These are phyloP conservation scores for Amanita molliuscula DNA, from an alignment of 768 basidiomycete species.

Conservation along the genomic window DNA sequence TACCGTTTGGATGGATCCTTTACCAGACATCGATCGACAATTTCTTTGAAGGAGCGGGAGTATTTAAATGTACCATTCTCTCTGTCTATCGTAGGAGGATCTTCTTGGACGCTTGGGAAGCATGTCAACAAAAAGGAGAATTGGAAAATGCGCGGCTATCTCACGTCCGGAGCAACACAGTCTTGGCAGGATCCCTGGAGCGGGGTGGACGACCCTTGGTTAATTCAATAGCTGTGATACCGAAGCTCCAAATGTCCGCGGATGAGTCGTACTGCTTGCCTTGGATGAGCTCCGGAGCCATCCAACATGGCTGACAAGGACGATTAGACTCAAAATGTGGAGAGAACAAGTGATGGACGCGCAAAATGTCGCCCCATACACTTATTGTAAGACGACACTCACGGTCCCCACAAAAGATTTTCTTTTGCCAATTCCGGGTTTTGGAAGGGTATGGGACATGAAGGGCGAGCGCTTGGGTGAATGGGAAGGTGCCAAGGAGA, in stretches of 20 bases:
- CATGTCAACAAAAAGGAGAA: not conserved
- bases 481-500: conserved; percentile 9
- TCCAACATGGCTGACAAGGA: conserved; percentile 71
- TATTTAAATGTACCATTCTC: conserved; percentile 65
- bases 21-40: conserved; percentile 70
- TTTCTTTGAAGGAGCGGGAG: conserved; percentile 72
- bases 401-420: conserved; percentile 92
- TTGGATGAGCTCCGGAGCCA: conserved; percentile 91
- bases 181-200: conserved; percentile 62
- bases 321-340: not conserved
- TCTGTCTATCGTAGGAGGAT: conserved; percentile 67
- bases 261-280: conserved; percentile 76
- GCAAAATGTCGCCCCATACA: not conserved
- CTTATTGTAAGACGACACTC: conserved; percentile 13
- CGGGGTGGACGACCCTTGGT: conserved; percentile 83
- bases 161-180: conserved; percentile 68
- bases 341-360: not conserved
- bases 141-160: conserved; percentile 6
- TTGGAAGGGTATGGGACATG: conserved; percentile 12
- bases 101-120: conserved; percentile 53
- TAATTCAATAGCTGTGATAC: conserved; percentile 89
- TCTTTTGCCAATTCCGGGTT: conserved; percentile 59
- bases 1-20: conserved; percentile 80
- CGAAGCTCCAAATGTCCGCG: conserved; percentile 95
- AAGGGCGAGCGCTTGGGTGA: conserved; percentile 8